These are phyloP conservation scores for Allantophomopsis lycopodina DNA, from an alignment of 2,329 filamentous ascomycete species.

Conservation along the genomic window DNA sequence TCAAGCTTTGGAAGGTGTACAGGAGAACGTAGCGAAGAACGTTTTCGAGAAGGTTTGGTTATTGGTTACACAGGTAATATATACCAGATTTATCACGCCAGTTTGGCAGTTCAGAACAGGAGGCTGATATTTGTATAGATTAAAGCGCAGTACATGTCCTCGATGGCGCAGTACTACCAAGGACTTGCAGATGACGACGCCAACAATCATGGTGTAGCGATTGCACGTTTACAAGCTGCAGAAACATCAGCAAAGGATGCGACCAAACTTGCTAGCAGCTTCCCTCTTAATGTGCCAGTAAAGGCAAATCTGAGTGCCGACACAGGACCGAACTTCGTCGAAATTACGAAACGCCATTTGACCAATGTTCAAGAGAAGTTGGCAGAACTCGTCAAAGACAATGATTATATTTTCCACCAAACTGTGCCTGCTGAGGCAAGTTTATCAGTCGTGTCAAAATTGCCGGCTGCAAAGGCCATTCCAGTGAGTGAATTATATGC, in stretches of 20 bases:
- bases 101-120: neutral
- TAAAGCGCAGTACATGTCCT: slow-evolving; percentile 73
- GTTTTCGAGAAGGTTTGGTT: slow-evolving; percentile 95
- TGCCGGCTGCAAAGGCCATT: slow-evolving; percentile 92
- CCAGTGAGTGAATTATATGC: slow-evolving; percentile 94
- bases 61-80: slow-evolving; percentile 58
- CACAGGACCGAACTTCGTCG: slow-evolving; percentile 58
- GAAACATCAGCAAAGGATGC: slow-evolving; percentile 71
- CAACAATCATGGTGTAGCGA: slow-evolving; percentile 73
- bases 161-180: slow-evolving; percentile 87
- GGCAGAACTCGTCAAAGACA: slow-evolving; percentile 69
- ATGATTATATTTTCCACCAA: slow-evolving; percentile 97
- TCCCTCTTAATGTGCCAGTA: slow-evolving; percentile 66
- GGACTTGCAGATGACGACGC: slow-evolving; percentile 82
- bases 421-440: slow-evolving; percentile 76
- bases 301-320: slow-evolving; percentile 78
- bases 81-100: neutral
- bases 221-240: slow-evolving; percentile 70
- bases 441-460: slow-evolving; percentile 69
- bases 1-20: slow-evolving; percentile 78
- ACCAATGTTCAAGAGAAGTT: slow-evolving; percentile 72
- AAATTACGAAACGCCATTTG: slow-evolving; percentile 73
- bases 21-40: slow-evolving; percentile 81
- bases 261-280: slow-evolving; percentile 59
- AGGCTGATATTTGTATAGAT: slow-evolving; percentile 25